Base-by-base conservation (phyloP, 441 rosid genomes). In the Adansonia gregorii region DNA sequence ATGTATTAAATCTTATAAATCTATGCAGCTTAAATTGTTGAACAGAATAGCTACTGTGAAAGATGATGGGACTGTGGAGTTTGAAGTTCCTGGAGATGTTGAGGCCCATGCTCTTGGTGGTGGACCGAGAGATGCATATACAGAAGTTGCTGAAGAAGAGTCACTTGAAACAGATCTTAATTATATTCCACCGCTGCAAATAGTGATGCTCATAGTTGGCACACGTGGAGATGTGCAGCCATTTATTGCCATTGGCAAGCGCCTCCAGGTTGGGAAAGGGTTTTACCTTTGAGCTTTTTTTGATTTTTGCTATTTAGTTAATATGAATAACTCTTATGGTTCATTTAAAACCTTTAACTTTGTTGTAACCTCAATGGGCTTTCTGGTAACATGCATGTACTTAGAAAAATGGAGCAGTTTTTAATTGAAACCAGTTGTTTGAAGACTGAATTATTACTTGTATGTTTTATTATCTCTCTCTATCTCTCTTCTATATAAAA, bases 201-300 rank as follows among this genome's bases (percentile, higher is more conserved):
- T 95, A 81, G 98, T 94, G 43, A 90, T 97, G 83, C 93, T 97
- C 5, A 97, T 95, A 80, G 99, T 93, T 74, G 99, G 99, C 22
- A 96, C 99, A 1, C 97, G 98, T 27, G 98, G 99, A 55, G 99
- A 96, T 88, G 98, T 96, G 84, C 99, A 96, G 80, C 98, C 99
- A 73, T 96, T 96, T 88, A 79, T 92, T 87, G 99, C 98, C 2
- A 96, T 94, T 72, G 99, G 94, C 24, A 96, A 93, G 86, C 88
- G 94, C 39, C 88, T 96, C 76, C 99, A 96, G 99, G 99, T 96
- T 79, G 63, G 61, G 43, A 72, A 15, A 24, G 63, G 76, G 39
- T 63, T 63, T 76, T 45, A 64, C 48, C 61, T 49, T 8, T 60
- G 14, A 52, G 22, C 9, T 45, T 55, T 24, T 70, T 52, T 70